Base-by-base conservation (phyloP, 495 filamentous ascomycete genomes). In the Neurospora cerealis region DNA sequence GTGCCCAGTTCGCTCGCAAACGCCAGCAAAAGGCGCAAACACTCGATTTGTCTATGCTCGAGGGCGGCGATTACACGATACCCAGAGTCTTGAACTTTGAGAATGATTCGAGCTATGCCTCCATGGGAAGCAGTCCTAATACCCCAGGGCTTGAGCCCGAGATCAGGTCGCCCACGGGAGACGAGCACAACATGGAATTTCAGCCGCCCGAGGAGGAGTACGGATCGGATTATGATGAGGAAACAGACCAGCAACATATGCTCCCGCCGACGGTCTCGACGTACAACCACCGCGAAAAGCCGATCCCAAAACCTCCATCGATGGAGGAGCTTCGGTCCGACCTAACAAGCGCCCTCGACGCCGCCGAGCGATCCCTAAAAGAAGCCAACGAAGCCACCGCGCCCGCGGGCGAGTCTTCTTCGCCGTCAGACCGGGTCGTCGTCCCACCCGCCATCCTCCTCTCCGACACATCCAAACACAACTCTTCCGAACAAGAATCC, bases 181-280 rank as follows among this genome's bases (percentile, higher is more conserved):
- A 89, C 24, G 86, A 88, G 69, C 83, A 86, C 5, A 83, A 86
- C 37, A 79, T 78, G 5, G 83, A 81, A 2, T 86, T 86, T 24
- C 79, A 77, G 21, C 54, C 54, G 15, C 54, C 54, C 54, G 86
- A 87, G n/a, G 87, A 87, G 28, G 87, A 85, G 69, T 88, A 83
- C 74, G 89, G 84, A 75, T 88, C 88, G 1, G 85, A 87, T 74
- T 80, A 91, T 41, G 88, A 88, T 42, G 85, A 89, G 1, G 88
- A 90, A 75, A 83, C 86, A 21, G 89, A 91, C 21, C 84, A 87
- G 36, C 54, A 66, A 19, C 84, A 89, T 46, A 95, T 99, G 91
- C 89, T 97, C 17, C 96, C 96, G 6, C 96, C 96, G 4, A 99
- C 96, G 0, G 94, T 94, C 10, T 97, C 94, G 84, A 98, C 96